Evolutionary conservation across 2,329 filamentous ascomycete species (phyloP).

Genomic region (Plenodomus tracheiphilus): DNA sequence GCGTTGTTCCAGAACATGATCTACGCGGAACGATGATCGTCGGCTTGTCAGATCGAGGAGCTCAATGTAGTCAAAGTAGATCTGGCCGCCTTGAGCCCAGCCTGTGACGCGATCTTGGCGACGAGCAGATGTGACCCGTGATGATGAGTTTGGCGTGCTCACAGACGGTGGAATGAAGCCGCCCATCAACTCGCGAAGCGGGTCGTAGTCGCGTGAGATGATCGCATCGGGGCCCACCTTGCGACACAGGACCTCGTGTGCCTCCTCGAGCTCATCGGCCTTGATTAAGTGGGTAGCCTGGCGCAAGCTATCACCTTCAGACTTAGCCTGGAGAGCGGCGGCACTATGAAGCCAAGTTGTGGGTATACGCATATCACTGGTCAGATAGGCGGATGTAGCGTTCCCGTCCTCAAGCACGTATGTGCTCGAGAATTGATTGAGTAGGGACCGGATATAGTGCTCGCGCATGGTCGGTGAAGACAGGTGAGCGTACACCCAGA

Average conservation of each 20-base stretch:
- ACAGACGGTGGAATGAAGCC: slow-evolving; percentile 63
- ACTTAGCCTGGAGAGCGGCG: slow-evolving; percentile 79
- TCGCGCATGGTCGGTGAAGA: slow-evolving; percentile 64
- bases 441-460: slow-evolving; percentile 71
- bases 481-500: slow-evolving; percentile 80
- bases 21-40: slow-evolving; percentile 30
- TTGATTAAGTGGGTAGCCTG: slow-evolving; percentile 73
- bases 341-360: slow-evolving; percentile 82
- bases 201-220: slow-evolving; percentile 77
- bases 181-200: slow-evolving; percentile 68
- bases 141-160: slow-evolving; percentile 39
- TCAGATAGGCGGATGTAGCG: slow-evolving; percentile 62
- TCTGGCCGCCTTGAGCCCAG: slow-evolving; percentile 78
- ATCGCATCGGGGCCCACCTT: slow-evolving; percentile 81
- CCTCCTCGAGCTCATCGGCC: slow-evolving; percentile 75
- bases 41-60: slow-evolving; percentile 48
- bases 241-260: slow-evolving; percentile 79
- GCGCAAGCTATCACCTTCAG: slow-evolving; percentile 63
- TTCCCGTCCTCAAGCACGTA: slow-evolving; percentile 63
- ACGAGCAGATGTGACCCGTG: slow-evolving; percentile 2
- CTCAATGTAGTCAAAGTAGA: slow-evolving; percentile 70
- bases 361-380: slow-evolving; percentile 70
- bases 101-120: slow-evolving; percentile 57
- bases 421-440: slow-evolving; percentile 61
- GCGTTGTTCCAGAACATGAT: slow-evolving; percentile 38